Percentiles rank a stretch among this genome's conserved stretches.
These are phyloP conservation scores for Raffaelea albimanens DNA, from an alignment of 2,329 filamentous ascomycete species.

Conservation along the genomic window DNA sequence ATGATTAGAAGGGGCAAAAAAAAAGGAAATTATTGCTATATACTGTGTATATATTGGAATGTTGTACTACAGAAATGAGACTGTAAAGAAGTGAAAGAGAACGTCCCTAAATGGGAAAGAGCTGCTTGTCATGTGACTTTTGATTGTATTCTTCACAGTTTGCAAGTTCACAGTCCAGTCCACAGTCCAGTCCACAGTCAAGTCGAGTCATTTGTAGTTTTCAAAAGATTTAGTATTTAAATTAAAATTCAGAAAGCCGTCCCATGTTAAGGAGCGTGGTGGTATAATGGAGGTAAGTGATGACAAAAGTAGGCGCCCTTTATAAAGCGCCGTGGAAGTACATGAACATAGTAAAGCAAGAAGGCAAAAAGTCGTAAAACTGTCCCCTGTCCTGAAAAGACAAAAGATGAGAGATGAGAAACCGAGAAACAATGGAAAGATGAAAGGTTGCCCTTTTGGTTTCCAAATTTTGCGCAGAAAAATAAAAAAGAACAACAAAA, in stretches of 20 bases:
- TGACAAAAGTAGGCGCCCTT: not conserved
- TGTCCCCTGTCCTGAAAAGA: not conserved
- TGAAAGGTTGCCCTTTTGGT: not conserved
- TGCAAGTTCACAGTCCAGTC: too few relatives aligned
- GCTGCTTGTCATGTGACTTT: not conserved
- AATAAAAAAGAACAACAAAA: too few relatives aligned
- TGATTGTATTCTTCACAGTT: not conserved
- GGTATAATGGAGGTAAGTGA: slow-evolving; percentile 7
- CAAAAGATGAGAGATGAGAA: not conserved
- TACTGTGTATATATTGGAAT: not conserved
- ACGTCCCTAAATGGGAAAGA: too few relatives aligned
- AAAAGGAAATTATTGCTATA: not conserved
- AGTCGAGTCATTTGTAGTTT: too few relatives aligned
- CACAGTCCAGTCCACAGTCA: too few relatives aligned
- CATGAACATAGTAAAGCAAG: too few relatives aligned
- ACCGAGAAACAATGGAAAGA: not conserved
- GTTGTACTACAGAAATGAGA: too few relatives aligned
- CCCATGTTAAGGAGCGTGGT: slow-evolving; percentile 12
- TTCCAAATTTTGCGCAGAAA: not conserved
- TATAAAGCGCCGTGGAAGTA: not conserved
- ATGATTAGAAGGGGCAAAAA: not conserved
- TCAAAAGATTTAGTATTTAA: not conserved
- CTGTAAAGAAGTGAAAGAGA: too few relatives aligned
- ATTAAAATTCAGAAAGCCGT: slow-evolving; percentile 8
- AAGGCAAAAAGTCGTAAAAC: too few relatives aligned